A percentile compares a stretch with the other conserved stretches of the same genome.
Evolutionary conservation across 176 grass and related monocot species (phyloP).

Genomic region (Bonia amplexicaulis): DNA sequence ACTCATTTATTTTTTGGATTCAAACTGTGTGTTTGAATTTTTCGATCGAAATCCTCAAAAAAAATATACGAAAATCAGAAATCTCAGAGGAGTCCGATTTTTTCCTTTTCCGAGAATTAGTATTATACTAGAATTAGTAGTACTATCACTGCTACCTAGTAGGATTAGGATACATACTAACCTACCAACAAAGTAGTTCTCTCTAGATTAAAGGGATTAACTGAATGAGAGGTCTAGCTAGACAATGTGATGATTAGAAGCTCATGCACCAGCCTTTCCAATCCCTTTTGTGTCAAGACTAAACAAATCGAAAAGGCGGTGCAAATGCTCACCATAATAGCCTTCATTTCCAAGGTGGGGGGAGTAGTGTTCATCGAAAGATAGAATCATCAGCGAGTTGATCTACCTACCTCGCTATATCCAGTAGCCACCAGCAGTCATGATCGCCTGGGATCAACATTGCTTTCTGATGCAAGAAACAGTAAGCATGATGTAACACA

Average conservation of each 20-base stretch:
- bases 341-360: slow-evolving; percentile 12
- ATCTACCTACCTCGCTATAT: background rate
- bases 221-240: background rate
- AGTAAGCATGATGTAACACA: slow-evolving; percentile 26
- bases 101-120: no score
- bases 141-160: background rate
- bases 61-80: no score
- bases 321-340: background rate
- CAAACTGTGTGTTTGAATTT: no score
- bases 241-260: slow-evolving; percentile 17
- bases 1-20: no score
- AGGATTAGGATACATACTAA: background rate
- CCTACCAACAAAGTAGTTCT: background rate
- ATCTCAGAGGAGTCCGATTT: no score
- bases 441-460: background rate
- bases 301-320: slow-evolving; percentile 20
- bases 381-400: background rate
- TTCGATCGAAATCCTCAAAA: no score
- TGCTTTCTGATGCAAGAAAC: slow-evolving; percentile 27
- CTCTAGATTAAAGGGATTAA: background rate
- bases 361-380: slow-evolving; percentile 9
- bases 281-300: slow-evolving; percentile 21
- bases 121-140: background rate
- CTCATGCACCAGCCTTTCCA: slow-evolving; percentile 1
- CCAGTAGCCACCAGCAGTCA: background rate